Percentiles rank a stretch among this genome's conserved stretches.
phyloP scores from a whole-genome alignment of 768 basidiomycete species.

The Leccinum broughii region DNA sequence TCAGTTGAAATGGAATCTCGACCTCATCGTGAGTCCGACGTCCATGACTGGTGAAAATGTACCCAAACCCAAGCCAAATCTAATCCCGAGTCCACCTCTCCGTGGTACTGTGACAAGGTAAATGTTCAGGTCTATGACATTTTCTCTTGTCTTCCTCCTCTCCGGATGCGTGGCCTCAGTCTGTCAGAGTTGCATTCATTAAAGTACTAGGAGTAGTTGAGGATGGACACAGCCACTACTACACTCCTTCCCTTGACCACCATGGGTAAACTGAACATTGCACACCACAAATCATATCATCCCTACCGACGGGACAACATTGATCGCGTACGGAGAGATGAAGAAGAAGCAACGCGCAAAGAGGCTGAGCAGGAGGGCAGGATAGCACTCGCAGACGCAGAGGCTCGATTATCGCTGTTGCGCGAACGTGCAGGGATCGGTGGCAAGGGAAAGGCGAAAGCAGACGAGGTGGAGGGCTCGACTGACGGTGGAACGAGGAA shows the following conservation, averaged over 20 bases:
- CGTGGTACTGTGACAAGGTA: too few species aligned
- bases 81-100: too few species aligned
- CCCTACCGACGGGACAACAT: constrained; percentile 85
- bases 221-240: neutral
- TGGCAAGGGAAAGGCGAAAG: constrained; percentile 39
- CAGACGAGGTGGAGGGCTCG: constrained; percentile 19
- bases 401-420: constrained; percentile 71
- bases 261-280: constrained; percentile 88
- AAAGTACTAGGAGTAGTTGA: too few species aligned
- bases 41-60: too few species aligned
- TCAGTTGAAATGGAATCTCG: too few species aligned
- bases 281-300: constrained; percentile 90
- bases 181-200: too few species aligned
- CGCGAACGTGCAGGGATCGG: constrained; percentile 57
- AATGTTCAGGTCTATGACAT: too few species aligned
- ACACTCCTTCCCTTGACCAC: too few species aligned
- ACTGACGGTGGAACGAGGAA: constrained; percentile 40
- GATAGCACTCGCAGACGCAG: constrained; percentile 76
- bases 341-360: constrained; percentile 70
- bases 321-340: constrained; percentile 73
- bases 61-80: too few species aligned
- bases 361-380: constrained; percentile 72
- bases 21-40: too few species aligned
- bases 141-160: too few species aligned
- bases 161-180: too few species aligned